phyloP scores from a whole-genome alignment of 2,329 filamentous ascomycete genomes.

The Periconia digitata region DNA sequence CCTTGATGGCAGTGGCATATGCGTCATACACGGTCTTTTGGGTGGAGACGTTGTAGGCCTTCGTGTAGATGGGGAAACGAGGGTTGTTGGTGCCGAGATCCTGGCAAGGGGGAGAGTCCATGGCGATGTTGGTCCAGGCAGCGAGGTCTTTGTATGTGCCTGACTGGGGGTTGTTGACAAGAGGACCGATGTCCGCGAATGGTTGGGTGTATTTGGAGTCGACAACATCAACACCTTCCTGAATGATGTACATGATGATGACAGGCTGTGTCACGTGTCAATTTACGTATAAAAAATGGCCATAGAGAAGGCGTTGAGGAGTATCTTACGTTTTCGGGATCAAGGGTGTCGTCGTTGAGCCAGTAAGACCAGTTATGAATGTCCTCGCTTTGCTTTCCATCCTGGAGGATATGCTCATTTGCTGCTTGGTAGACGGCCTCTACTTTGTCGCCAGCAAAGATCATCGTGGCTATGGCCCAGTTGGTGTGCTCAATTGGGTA shows the following conservation, averaged over 20 bases:
- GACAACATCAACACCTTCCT: constrained; percentile 24
- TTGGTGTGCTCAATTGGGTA: constrained; percentile 34
- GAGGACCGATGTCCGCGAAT: constrained; percentile 20
- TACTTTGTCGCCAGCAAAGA: constrained; percentile 49
- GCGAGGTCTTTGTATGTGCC: constrained; percentile 25
- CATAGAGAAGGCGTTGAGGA: background rate
- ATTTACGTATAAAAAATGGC: background rate
- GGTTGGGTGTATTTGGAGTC: constrained; percentile 22
- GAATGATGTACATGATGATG: constrained; percentile 26
- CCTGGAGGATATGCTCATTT: constrained; percentile 50
- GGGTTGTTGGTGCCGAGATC: constrained; percentile 28
- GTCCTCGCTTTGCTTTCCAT: constrained; percentile 48
- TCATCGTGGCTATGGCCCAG: constrained; percentile 26
- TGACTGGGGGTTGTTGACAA: constrained; percentile 13
- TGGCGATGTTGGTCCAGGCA: constrained; percentile 23
- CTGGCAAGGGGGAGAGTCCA: constrained; percentile 29
- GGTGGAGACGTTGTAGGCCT: constrained; percentile 37
- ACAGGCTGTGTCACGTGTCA: constrained; percentile 10
- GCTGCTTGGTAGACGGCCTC: constrained; percentile 51
- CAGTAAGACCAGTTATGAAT: constrained; percentile 29
- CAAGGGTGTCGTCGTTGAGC: constrained; percentile 20
- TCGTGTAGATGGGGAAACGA: constrained; percentile 25
- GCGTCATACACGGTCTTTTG: constrained; percentile 43
- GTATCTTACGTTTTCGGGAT: constrained; percentile 14
- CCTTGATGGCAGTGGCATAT: constrained; percentile 38